Conservation (phyloP, 2,329 filamentous ascomycete genomes). For the Capronia coronata region DNA sequence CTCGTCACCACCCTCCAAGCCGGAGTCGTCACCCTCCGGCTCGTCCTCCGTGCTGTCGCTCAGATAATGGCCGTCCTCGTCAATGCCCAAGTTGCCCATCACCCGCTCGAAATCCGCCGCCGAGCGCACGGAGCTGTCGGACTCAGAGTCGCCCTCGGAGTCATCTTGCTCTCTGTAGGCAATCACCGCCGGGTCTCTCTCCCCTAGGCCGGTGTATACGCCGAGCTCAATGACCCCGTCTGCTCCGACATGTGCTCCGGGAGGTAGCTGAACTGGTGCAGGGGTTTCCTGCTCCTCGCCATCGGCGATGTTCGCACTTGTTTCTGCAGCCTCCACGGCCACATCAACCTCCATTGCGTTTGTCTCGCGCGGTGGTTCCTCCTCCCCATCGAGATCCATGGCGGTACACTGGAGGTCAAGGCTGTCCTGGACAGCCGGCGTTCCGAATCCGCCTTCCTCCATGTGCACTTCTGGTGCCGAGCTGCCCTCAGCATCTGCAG, state of each 20-base stretch:
- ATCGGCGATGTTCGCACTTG: not conserved
- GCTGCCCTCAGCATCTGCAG: not conserved
- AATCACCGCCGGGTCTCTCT: not conserved
- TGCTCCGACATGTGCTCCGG: not conserved
- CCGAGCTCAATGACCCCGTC: not conserved
- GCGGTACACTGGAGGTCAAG: not conserved
- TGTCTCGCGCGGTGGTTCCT: not conserved
- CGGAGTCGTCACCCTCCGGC: not conserved
- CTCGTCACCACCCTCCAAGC: too few relatives aligned
- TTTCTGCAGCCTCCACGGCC: not conserved
- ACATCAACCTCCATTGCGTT: not conserved
- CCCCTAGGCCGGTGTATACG: not conserved
- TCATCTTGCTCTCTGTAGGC: not conserved
- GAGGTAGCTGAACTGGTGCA: not conserved
- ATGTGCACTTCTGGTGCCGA: not conserved
- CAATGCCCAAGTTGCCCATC: not conserved
- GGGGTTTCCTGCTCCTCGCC: not conserved
- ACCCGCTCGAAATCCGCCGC: not conserved
- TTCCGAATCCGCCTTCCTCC: not conserved
- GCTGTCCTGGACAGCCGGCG: not conserved
- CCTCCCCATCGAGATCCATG: not conserved
- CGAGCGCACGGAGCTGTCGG: not conserved
- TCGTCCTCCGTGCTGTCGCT: not conserved
- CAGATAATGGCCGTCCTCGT: not conserved
- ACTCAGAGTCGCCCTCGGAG: not conserved